Percentiles rank a stretch among this genome's conserved stretches.
phyloP scores from a whole-genome alignment of 352 stramenopile genomes.

The Pythium myriotylum region DNA sequence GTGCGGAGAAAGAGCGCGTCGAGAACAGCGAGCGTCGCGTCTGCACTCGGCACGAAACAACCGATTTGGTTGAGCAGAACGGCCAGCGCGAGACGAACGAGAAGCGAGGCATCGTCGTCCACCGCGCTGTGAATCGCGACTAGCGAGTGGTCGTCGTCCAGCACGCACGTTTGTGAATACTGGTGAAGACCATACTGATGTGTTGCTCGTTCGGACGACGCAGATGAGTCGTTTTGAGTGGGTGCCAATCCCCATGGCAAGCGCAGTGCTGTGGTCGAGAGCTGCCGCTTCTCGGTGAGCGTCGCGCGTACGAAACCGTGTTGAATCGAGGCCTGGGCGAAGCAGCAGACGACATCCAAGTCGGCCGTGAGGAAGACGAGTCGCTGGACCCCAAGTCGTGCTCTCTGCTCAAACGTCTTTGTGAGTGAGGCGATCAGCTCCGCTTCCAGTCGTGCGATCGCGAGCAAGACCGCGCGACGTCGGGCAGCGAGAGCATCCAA shows the following conservation, averaged over 20 bases:
- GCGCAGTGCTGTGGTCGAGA: conserved; percentile 3
- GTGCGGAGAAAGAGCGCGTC: conserved; percentile 43
- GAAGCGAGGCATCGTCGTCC: conserved; percentile 6
- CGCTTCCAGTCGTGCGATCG: conserved; percentile 26
- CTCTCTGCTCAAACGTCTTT: neutral
- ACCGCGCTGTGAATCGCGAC: conserved; percentile 19
- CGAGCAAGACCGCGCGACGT: conserved; percentile 35
- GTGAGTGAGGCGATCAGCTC: conserved; percentile 25
- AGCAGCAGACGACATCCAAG: conserved; percentile 44
- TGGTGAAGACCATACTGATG: neutral
- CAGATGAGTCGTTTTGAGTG: neutral
- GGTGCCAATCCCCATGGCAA: neutral
- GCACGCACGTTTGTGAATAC: neutral
- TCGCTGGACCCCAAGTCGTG: neutral
- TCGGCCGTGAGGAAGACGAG: conserved; percentile 24
- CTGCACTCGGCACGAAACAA: conserved; percentile 56
- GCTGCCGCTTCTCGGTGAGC: neutral
- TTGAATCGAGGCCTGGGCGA: conserved; percentile 37
- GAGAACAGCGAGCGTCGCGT: conserved; percentile 44
- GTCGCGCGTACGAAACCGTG: conserved; percentile 33
- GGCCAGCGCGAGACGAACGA: conserved; percentile 14
- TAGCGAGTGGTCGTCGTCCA: conserved; percentile 1
- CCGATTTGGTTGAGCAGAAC: conserved; percentile 60
- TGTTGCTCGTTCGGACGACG: neutral
- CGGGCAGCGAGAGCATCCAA: conserved; percentile 40